These are phyloP conservation scores for Claviceps humidiphila DNA, from an alignment of 2,329 filamentous ascomycete species.

Conservation along the genomic window DNA sequence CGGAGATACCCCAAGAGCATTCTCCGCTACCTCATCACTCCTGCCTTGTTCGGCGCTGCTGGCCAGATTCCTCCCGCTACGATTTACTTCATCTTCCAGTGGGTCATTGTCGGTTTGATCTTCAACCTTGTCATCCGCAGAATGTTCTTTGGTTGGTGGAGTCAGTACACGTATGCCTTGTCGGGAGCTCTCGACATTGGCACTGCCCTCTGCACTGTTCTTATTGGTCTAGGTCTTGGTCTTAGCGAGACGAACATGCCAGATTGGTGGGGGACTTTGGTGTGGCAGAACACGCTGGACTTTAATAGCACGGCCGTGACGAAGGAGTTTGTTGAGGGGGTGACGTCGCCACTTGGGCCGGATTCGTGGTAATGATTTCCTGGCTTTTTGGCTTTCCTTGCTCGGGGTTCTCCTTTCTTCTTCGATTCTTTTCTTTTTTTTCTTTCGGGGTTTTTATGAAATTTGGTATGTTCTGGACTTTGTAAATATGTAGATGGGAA, in stretches of 20 bases:
- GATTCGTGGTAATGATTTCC: conserved; percentile 14
- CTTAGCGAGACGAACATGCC: conserved; percentile 32
- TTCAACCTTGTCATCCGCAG: conserved; percentile 41
- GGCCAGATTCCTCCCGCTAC: conserved; percentile 41
- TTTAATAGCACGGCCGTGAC: conserved; percentile 14
- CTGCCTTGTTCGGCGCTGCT: conserved; percentile 38
- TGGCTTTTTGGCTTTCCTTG: neutral
- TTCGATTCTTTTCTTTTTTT: neutral
- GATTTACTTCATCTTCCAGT: conserved; percentile 39
- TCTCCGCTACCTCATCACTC: conserved; percentile 37
- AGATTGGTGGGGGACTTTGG: conserved; percentile 33
- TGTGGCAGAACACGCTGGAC: conserved; percentile 19
- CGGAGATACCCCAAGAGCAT: conserved; percentile 31
- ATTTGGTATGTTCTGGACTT: neutral
- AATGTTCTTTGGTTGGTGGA: conserved; percentile 42
- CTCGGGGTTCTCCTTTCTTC: neutral
- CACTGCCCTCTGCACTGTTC: conserved; percentile 42
- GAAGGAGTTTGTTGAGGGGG: conserved; percentile 14
- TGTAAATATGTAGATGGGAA: neutral
- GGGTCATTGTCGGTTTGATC: conserved; percentile 39
- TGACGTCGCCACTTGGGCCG: conserved; percentile 16
- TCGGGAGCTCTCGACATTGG: conserved; percentile 46
- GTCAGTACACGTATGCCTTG: conserved; percentile 43
- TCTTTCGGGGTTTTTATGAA: neutral
- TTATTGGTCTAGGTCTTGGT: conserved; percentile 34